Evolutionary conservation across 2,329 filamentous ascomycete genomes (phyloP).

Genomic region (Aspergillus piperis): DNA sequence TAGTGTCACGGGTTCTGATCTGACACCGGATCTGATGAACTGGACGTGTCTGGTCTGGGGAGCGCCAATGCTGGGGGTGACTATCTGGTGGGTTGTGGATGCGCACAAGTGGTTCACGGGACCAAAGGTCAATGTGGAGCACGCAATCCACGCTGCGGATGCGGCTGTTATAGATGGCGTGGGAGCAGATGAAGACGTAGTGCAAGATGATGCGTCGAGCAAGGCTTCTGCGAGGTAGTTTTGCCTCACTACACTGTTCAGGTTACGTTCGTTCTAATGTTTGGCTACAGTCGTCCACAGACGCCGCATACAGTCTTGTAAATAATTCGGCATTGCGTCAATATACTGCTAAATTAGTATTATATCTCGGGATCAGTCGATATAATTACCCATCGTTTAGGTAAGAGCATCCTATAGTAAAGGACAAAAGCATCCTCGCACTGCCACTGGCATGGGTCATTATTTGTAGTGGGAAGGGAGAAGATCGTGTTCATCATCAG

Average conservation of each 20-base stretch:
- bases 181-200: slow-evolving; percentile 1
- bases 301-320: no score
- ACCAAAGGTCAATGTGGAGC: slow-evolving; percentile 67
- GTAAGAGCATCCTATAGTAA: no score
- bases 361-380: neutral
- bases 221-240: slow-evolving; percentile 8
- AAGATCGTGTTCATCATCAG: no score
- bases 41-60: slow-evolving; percentile 70
- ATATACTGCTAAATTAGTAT: neutral
- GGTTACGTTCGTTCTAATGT: neutral
- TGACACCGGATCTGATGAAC: slow-evolving; percentile 61
- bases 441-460: no score
- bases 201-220: neutral
- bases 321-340: no score
- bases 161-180: slow-evolving; percentile 27
- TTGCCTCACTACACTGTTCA: neutral
- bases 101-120: slow-evolving; percentile 71
- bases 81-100: slow-evolving; percentile 64
- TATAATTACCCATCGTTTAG: no score
- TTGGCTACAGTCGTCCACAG: neutral
- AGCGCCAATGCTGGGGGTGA: slow-evolving; percentile 60
- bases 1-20: slow-evolving; percentile 55
- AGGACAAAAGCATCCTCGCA: no score
- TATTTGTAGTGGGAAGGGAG: no score
- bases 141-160: slow-evolving; percentile 39